Base-by-base conservation (phyloP, 2,329 filamentous ascomycete species). In the Fusarium gaditjirri region DNA sequence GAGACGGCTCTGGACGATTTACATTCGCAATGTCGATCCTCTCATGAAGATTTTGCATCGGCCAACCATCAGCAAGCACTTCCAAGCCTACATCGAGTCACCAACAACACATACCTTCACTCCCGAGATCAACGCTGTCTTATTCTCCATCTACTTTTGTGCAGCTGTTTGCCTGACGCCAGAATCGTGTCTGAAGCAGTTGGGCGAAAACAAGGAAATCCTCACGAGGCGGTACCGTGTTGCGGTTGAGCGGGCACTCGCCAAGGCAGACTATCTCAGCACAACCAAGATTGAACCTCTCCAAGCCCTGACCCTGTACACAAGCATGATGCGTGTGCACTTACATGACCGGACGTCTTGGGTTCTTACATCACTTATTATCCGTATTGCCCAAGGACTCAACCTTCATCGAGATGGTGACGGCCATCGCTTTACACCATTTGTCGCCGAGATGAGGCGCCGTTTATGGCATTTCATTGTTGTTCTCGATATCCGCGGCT, bases 381-480 rank as follows among this genome's bases (percentile, higher is more conserved):
- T 84, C 43, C 83, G 85, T 11, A 81, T 86, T 8, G 83, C 81
- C 1, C 85, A 86, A 47, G 82, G 80, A 2, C 76, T 83, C 23
- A 77, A 79, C 39, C 76, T 87, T 8, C 83, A 86, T 58, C 81
- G 81, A 9, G 85, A 87, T 68, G 81, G 82, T 7, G 77, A 79
- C 41, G 80, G 79, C 9, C 76, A 76, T 10, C 73, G 76, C 2
- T 80, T 82, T 47, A 72, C 80, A 0, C 84, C 86, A 0, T 91
- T 88, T 68, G 86, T 91, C 62, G 84, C 84, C 6, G 87, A 91
- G 78, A 86, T 91, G 80, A 85, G 89, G 25, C 85, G 90, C 13
- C 84, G 90, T 6, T 76, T 91, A 0, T 92, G 89, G 86, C 88
- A 88, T 81, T 88, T 91, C 70, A 84, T 92, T n/a, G 78, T 90